phyloP scores from a whole-genome alignment of 352 stramenopile genomes.

The Globisporangium paddicum region DNA sequence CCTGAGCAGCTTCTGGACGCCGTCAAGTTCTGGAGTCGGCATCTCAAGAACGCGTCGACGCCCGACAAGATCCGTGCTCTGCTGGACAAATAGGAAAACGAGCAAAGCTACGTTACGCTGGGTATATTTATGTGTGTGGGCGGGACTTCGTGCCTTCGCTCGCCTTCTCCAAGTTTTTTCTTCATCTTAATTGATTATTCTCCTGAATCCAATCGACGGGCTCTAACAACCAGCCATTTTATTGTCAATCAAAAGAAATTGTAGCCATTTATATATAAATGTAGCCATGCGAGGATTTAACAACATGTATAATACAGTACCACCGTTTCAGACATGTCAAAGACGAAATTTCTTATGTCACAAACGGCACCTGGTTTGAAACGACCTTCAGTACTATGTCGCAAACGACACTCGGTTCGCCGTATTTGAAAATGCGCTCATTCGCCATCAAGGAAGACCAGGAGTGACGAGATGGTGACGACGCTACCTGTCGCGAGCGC shows the following conservation, averaged over 20 bases:
- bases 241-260: background rate
- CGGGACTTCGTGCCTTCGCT: background rate
- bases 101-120: too few species aligned
- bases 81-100: conserved; percentile 20
- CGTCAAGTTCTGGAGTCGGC: conserved; percentile 49
- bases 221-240: background rate
- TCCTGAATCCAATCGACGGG: background rate
- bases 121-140: conserved; percentile 7
- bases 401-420: background rate
- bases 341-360: background rate
- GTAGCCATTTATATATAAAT: background rate
- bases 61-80: conserved; percentile 40
- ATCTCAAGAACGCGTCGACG: conserved; percentile 45
- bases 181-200: background rate
- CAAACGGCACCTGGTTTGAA: background rate
- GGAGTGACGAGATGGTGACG: background rate
- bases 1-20: conserved; percentile 38
- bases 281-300: too few species aligned
- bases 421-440: too few species aligned
- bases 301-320: background rate
- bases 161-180: background rate
- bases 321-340: background rate
- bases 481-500: conserved; percentile 6
- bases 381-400: too few species aligned
- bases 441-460: background rate